Conservation (phyloP, 23 red algal species). For the Gracilaria gracilis region DNA sequence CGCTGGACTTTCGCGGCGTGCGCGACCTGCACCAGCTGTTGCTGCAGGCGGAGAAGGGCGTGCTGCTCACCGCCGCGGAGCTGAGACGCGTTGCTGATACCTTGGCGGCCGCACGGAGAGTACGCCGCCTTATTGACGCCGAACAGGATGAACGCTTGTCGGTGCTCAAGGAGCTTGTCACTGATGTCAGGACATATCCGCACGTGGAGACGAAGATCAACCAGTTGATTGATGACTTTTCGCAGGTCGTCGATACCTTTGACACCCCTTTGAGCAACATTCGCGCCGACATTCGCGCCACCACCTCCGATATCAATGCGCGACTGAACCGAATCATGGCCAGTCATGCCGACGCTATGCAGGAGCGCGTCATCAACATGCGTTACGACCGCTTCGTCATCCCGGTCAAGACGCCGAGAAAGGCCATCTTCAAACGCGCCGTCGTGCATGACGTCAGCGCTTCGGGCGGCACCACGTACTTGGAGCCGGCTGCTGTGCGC, state of each 20-base stretch:
- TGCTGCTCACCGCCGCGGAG: constrained; percentile 64
- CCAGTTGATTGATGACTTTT: constrained; percentile 72
- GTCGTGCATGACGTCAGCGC: constrained; percentile 91
- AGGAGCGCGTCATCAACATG: constrained; percentile 75
- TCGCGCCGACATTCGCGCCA: constrained; percentile 37
- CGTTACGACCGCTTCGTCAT: constrained; percentile 96
- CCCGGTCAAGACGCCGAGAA: constrained; percentile 81
- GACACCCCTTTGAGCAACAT: constrained; percentile 57
- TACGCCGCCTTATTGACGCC: constrained; percentile 59
- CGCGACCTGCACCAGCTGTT: constrained; percentile 26
- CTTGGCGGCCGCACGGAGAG: constrained; percentile 36
- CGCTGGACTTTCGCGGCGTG: constrained; percentile 54
- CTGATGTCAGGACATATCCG: constrained; percentile 38
- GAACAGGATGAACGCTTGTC: constrained; percentile 19
- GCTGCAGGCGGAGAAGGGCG: constrained; percentile 34
- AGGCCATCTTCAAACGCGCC: constrained; percentile 59
- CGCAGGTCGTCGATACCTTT: constrained; percentile 65
- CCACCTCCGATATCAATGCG: not conserved
- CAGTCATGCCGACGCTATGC: constrained; percentile 67
- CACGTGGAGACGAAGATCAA: constrained; percentile 55
- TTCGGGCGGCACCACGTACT: constrained; percentile 80
- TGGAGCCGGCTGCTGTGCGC: constrained; percentile 83
- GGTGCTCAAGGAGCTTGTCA: constrained; percentile 42
- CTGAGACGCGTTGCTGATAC: constrained; percentile 71
- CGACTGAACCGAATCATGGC: constrained; percentile 62